phyloP scores from a whole-genome alignment of 345 rosid genomes.

The Hibiscus tridactylites region DNA sequence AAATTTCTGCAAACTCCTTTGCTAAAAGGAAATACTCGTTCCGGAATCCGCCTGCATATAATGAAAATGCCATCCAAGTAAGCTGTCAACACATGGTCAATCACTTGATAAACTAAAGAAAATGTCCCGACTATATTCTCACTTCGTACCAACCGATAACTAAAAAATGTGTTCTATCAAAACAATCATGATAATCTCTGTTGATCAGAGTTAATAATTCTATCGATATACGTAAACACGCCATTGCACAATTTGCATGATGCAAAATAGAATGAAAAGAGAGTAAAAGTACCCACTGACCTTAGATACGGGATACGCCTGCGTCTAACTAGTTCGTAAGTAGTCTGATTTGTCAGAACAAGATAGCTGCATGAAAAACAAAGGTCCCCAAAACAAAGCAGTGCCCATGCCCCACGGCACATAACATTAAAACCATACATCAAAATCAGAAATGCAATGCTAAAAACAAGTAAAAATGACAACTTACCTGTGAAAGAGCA shows the following conservation, averaged over 20 bases:
- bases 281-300: slow-evolving; percentile 25
- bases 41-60: neutral
- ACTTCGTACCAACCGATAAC: neutral
- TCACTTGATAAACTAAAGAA: neutral
- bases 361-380: slow-evolving; percentile 65
- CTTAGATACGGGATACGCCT: slow-evolving; percentile 79
- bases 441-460: neutral
- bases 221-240: neutral
- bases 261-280: neutral
- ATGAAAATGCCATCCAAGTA: neutral
- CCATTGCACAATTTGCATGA: neutral
- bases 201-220: neutral
- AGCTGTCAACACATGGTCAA: neutral
- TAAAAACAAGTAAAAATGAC: neutral
- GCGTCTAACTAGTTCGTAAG: slow-evolving; percentile 88
- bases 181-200: neutral
- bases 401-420: neutral
- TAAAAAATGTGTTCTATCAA: neutral
- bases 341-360: slow-evolving; percentile 86
- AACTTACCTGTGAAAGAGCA: slow-evolving; percentile 79
- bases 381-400: neutral
- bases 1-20: slow-evolving; percentile 67
- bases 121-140: neutral
- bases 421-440: neutral
- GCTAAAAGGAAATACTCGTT: slow-evolving; percentile 77